Base-by-base conservation (phyloP, 768 basidiomycete genomes). In the Gloeostereum incarnatum region DNA sequence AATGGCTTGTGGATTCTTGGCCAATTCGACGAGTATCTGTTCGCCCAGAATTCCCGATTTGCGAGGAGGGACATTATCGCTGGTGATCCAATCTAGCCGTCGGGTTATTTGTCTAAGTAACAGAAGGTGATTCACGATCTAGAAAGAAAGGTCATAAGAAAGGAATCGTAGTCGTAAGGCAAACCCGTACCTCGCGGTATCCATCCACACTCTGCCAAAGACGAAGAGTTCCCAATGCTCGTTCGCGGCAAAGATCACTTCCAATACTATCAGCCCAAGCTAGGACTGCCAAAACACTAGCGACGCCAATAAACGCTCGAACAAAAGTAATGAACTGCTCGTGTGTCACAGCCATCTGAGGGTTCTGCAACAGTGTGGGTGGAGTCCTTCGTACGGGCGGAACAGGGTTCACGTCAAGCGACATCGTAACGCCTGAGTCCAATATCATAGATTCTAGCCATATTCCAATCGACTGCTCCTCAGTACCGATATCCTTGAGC, bases 201-300 rank as follows among this genome's bases (percentile, higher is more conserved):
- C 81, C 83, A 20, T 80, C 73, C 18, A 75, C 58, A 19, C 59
- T 60, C 57, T 83, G 80, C 81, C 80, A 84, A 17, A 82, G 40
- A 4, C 71, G 67, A 37, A 88, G 42, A 11, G 87, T 64, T 5
- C 70, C 73, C 6, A 88, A 57, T 1, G 73, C 65, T 33, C 78
- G 69, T 48, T 83, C 78, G 8, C 81, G 69, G 49, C 80, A 81
- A 9, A 58, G 57, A 40, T 74, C 69, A 39, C 78, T 71, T 1
- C 78, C 79, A 14, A 84, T 60, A 52, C 82, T 84, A 48, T 88
- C 86, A 9, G 85, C 74, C 81, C 84, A 90, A 3, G 82, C 80
- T 50, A 79, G 80, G 23, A 82, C 80, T 2, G 76, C 76, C 10
- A 89, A 57, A 10, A 85, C 74, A 36, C 68, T 65, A 2, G 77